Conservation (phyloP, 2,329 filamentous ascomycete genomes). For the Aspergillus sp. region DNA sequence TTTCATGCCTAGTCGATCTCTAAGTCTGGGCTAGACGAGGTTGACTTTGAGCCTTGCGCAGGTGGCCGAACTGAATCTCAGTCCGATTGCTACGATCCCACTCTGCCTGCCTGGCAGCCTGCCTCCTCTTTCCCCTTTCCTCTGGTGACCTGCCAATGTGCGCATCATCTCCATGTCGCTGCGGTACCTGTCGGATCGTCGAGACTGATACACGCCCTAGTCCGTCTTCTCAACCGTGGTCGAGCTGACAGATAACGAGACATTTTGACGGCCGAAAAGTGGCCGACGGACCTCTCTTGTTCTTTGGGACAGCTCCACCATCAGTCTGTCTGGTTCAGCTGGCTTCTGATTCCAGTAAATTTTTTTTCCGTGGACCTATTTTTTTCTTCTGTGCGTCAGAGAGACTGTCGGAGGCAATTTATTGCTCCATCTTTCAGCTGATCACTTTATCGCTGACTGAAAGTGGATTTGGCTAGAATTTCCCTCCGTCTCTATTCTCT, state of each 20-base stretch:
- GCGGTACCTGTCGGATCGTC: constrained; percentile 28
- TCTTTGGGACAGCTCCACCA: constrained; percentile 17
- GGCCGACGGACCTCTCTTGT: constrained; percentile 9
- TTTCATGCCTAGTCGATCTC: constrained; percentile 15
- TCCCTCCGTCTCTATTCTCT: constrained; percentile 1
- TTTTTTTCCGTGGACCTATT: constrained; percentile 6
- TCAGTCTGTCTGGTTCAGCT: constrained; percentile 15
- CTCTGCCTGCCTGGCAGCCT: too few species aligned
- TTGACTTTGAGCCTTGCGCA: constrained; percentile 20
- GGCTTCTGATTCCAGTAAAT: constrained; percentile 11
- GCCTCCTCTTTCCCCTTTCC: constrained; percentile 1
- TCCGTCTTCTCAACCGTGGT: constrained; percentile 26
- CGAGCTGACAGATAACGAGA: constrained; percentile 14
- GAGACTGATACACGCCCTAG: constrained; percentile 22
- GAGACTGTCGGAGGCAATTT: constrained; percentile 12
- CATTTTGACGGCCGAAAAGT: constrained; percentile 17
- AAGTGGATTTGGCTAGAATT: not conserved
- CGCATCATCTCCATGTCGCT: constrained; percentile 24
- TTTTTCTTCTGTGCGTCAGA: constrained; percentile 15
- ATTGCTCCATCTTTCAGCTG: constrained; percentile 22
- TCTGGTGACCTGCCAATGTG: constrained; percentile 21
- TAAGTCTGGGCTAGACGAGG: constrained; percentile 8
- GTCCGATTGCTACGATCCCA: not conserved
- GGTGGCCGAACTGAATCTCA: constrained; percentile 16
- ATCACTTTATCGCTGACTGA: constrained; percentile 4